Base-by-base conservation (phyloP, 306 rosid genomes). In the Quillaja saponaria region DNA sequence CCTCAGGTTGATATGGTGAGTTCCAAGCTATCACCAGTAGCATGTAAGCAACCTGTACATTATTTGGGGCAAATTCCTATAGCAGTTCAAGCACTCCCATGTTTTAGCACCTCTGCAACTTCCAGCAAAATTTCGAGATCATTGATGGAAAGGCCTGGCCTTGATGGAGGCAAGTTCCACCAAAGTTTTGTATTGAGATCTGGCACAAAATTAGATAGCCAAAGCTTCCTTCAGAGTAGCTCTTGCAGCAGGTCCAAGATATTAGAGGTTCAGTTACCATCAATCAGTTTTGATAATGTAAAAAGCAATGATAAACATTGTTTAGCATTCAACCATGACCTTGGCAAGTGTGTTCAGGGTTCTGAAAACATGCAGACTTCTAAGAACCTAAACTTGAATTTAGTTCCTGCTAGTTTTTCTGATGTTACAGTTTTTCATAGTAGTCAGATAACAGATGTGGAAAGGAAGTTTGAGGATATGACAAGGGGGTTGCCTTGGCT, bases 361-460 rank as follows among this genome's bases (percentile, higher is more conserved):
- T 70, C 78, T n/a, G 58, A 41, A n/a, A 66, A 73, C 50, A 45
- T 40, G 46, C 59, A 25, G 61, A 45, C 71, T 41, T 28, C 17
- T 10, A 68, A 68, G 41, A 66, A 60, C 66, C 49, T 83, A 47
- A 77, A 86, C 83, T 75, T 83, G 70, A 86, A 83, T 79, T 56
- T 72, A 11, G 28, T 55, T 53, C 82, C 85, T 31, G 21, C 31
- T 57, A 54, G 49, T 64, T 56, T 40, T 68, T 65, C 65, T 20
- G 81, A 76, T 49, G 46, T 59, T 14, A 15, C 38, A 18, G 64
- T 35, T 63, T 65, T 55, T 13, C 69, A 56, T 47, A 64, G 76
- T 52, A 56, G 18, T 37, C 76, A 61, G 72, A 15, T 55, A 37
- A 63, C 68, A 34, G 34, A 37, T 52, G 64, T 68, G 57, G 60